phyloP scores from a whole-genome alignment of 306 rosid species.

The Citrullus amarus region DNA sequence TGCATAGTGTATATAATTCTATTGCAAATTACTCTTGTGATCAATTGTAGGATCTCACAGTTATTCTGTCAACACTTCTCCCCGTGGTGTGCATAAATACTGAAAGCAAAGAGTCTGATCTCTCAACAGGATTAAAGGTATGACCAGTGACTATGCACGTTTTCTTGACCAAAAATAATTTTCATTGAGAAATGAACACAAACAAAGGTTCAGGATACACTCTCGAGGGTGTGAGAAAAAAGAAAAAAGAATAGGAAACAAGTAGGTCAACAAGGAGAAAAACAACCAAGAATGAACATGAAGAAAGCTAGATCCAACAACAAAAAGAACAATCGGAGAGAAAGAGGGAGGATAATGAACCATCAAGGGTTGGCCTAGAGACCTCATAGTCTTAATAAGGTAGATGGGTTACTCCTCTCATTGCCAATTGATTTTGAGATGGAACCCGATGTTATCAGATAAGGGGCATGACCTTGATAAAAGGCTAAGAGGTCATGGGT shows the following conservation, averaged over 20 bases:
- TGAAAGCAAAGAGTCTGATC: constrained; percentile 73
- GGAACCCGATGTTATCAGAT: too few species aligned
- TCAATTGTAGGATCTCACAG: constrained; percentile 58
- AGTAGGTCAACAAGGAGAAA: neutral
- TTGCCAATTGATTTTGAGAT: too few species aligned
- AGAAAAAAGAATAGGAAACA: neutral
- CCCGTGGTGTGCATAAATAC: constrained; percentile 62
- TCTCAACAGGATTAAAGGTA: constrained; percentile 81
- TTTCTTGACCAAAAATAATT: neutral
- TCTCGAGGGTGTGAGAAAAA: neutral
- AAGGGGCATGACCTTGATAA: too few species aligned
- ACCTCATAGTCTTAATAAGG: too few species aligned
- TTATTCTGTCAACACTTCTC: constrained; percentile 62
- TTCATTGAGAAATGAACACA: neutral
- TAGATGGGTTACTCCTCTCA: too few species aligned
- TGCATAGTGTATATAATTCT: neutral
- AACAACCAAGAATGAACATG: neutral
- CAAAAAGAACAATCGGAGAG: neutral
- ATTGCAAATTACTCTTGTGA: constrained; percentile 7
- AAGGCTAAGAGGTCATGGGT: too few species aligned
- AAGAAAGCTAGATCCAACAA: neutral
- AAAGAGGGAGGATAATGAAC: neutral
- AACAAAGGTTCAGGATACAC: neutral
- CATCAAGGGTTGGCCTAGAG: neutral
- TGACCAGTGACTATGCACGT: neutral